phyloP scores from a whole-genome alignment of 2,329 filamentous ascomycete genomes.

The Beauveria bassiana region DNA sequence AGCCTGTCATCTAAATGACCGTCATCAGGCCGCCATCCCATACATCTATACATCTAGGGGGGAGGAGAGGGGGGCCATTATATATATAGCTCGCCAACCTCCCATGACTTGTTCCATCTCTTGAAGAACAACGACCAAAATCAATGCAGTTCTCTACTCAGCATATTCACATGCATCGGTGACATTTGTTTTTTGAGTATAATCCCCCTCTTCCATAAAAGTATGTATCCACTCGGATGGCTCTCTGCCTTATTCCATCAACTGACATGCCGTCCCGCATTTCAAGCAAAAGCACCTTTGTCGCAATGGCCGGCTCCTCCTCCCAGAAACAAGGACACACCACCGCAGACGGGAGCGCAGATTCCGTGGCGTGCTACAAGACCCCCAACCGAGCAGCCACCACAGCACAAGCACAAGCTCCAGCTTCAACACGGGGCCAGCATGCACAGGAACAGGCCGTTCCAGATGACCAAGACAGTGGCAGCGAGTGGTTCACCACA shows the following conservation, averaged over 20 bases:
- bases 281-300: neutral
- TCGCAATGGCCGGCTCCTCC: neutral
- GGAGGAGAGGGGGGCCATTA: too few species aligned
- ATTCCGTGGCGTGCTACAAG: neutral
- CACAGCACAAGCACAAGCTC: neutral
- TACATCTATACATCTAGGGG: neutral
- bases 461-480: neutral
- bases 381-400: neutral
- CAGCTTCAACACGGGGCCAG: neutral
- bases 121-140: neutral
- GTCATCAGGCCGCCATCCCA: conserved; percentile 3
- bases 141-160: neutral
- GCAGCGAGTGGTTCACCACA: neutral
- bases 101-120: neutral
- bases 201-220: neutral
- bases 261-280: neutral
- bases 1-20: neutral
- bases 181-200: neutral
- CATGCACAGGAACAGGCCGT: neutral
- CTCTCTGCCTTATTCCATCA: neutral
- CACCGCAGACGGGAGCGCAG: neutral
- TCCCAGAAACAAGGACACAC: neutral
- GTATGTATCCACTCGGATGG: neutral
- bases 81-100: neutral
- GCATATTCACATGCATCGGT: neutral